phyloP scores from a whole-genome alignment of 495 filamentous ascomycete genomes.

The Penicillium nucicola region DNA sequence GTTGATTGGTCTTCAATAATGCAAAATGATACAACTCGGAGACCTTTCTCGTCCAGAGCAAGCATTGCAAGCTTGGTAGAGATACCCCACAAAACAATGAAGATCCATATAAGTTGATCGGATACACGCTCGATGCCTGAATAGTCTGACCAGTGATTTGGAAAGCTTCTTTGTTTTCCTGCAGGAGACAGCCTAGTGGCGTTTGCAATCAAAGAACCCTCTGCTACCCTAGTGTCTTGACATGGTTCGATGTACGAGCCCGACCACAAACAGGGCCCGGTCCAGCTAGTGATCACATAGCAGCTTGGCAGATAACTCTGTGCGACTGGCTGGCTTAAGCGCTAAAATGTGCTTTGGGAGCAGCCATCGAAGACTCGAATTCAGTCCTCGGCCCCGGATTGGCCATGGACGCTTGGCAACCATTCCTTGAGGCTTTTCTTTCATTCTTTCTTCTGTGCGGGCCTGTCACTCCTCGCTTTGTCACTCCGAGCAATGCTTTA shows the following conservation, averaged over 20 bases:
- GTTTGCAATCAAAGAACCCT: neutral
- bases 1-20: neutral
- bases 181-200: neutral
- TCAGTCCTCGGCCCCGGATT: neutral
- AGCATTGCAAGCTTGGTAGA: too few relatives aligned
- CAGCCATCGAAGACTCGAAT: neutral
- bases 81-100: too few relatives aligned
- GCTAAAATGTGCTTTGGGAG: neutral
- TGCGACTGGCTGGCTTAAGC: neutral
- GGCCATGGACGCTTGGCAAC: neutral
- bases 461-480: neutral
- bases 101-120: too few relatives aligned
- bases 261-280: too few relatives aligned
- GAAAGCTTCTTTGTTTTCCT: conserved; percentile 3
- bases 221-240: too few relatives aligned
- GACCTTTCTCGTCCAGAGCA: too few relatives aligned
- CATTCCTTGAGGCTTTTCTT: neutral
- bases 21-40: neutral
- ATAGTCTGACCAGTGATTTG: too few relatives aligned
- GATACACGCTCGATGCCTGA: too few relatives aligned
- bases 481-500: neutral
- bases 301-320: neutral
- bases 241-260: too few relatives aligned
- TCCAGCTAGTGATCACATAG: neutral
- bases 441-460: neutral